Base-by-base conservation (phyloP, 768 basidiomycete species). In the Termitomyces sp. region DNA sequence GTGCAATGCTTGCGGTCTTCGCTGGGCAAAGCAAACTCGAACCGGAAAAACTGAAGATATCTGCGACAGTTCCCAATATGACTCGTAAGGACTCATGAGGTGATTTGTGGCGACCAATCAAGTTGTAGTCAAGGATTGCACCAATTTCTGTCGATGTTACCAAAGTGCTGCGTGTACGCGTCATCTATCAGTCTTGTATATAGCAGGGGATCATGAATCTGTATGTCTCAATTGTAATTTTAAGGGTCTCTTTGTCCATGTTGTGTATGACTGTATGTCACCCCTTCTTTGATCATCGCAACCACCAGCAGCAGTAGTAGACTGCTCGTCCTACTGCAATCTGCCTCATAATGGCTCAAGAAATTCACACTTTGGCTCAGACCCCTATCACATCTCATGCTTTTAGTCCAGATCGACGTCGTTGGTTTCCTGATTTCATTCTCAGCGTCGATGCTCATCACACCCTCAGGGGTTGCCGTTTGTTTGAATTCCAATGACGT, bases 1-100 rank as follows among this genome's bases (percentile, higher is more conserved):
- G 5, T 98, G 96, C 77, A 97, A 98, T 71, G 94, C 94, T 2
- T 97, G 96, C 63, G 95, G 95, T 26, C 73, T 98, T 42, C 81
- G 94, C 54, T 96, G 93, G 92, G 94, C 94, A 30, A 96, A 97
- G 60, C 77, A 78, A 63, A 72, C 73, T 64, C 71, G 61, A 8
- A 55, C 36, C 4, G 61, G 76, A 33, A 77, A 72, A 62, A 64
- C 58, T 13, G 77, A 79, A 50, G 76, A 78, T 42, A 69, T 70
- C 35, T 64, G 59, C 8, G 58, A 45, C 9, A 59, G 47, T 44
- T 18, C 18, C 47, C 58, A 58, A 43, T 49, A 53, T 18, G 57
- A 53, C n/a, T 33, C 16, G 14, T 58, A 42, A 53, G 26, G 32
- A 33, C 16, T n/a, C 40, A 9, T 20, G n/a, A 20, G 38, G 44